Evolutionary conservation across 495 filamentous ascomycete species (phyloP).

Genomic region (Podospora conica): DNA sequence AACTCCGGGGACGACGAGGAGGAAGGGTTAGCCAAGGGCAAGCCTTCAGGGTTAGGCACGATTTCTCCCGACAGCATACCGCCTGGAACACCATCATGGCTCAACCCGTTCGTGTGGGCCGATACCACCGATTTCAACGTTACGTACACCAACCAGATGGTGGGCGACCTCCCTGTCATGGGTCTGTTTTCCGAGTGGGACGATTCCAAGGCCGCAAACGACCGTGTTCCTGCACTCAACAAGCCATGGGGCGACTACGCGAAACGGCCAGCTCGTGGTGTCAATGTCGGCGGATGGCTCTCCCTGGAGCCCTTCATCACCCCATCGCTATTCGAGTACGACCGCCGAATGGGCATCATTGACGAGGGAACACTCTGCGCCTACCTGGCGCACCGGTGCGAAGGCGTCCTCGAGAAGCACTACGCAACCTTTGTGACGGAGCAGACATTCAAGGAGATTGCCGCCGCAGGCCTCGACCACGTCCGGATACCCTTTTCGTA

Average conservation of each 20-base stretch:
- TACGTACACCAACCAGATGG: conserved; percentile 79
- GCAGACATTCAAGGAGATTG: conserved; percentile 76
- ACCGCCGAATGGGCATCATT: conserved; percentile 55
- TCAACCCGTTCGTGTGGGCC: conserved; percentile 92
- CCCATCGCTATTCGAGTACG: conserved; percentile 82
- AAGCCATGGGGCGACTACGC: conserved; percentile 71
- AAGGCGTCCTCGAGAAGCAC: conserved; percentile 71
- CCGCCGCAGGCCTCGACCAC: conserved; percentile 86
- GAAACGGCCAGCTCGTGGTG: conserved; percentile 71
- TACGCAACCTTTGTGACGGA: conserved; percentile 84
- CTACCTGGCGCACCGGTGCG: conserved; percentile 58
- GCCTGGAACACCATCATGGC: conserved; percentile 59
- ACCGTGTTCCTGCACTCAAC: conserved; percentile 70
- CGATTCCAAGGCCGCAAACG: conserved; percentile 71
- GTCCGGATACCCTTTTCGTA: conserved; percentile 92
- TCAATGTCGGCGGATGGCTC: conserved; percentile 94
- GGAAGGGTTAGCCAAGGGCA: conserved; percentile 20
- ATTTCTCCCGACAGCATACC: conserved; percentile 61
- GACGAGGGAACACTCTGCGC: conserved; percentile 81
- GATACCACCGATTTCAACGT: conserved; percentile 90
- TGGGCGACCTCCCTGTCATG: conserved; percentile 85
- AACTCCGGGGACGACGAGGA: conserved; percentile 29
- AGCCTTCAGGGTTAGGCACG: conserved; percentile 47
- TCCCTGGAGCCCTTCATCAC: conserved; percentile 92
- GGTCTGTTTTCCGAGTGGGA: conserved; percentile 84